Conservation (phyloP, 2,329 filamentous ascomycete species). For the Coleophoma cylindrospora region DNA sequence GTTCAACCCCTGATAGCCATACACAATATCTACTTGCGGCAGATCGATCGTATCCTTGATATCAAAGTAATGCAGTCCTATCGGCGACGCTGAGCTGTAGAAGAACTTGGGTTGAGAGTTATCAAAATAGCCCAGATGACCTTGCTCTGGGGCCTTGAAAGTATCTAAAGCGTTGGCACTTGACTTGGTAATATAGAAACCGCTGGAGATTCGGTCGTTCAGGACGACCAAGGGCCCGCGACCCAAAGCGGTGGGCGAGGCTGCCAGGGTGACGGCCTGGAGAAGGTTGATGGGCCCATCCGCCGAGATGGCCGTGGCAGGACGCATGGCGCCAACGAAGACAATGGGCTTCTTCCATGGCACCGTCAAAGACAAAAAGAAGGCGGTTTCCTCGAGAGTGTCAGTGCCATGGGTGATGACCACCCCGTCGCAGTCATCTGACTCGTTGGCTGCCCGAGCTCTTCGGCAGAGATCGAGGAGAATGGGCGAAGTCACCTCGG, state of each 20-base stretch:
- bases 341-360: constrained; percentile 52
- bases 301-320: constrained; percentile 54
- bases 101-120: constrained; percentile 54
- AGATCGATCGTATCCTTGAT: neutral
- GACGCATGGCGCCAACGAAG: constrained; percentile 55
- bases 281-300: constrained; percentile 58
- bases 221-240: constrained; percentile 54
- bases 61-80: constrained; percentile 5
- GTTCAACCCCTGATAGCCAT: constrained; percentile 3
- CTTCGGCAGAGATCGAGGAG: constrained; percentile 38
- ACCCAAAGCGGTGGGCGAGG: constrained; percentile 26
- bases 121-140: constrained; percentile 51
- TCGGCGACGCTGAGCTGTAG: constrained; percentile 35
- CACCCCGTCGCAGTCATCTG: constrained; percentile 25
- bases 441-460: constrained; percentile 41
- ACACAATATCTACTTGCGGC: constrained; percentile 4
- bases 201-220: constrained; percentile 53
- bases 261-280: constrained; percentile 52
- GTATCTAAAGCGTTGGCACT: constrained; percentile 57
- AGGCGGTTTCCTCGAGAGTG: constrained; percentile 56
- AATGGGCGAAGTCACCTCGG: constrained; percentile 39
- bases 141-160: constrained; percentile 52
- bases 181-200: constrained; percentile 54
- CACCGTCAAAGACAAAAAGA: constrained; percentile 53
- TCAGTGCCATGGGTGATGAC: constrained; percentile 54